These are phyloP conservation scores for Carex scoparia DNA, from an alignment of 176 grass and related monocot genomes.

Conservation along the genomic window DNA sequence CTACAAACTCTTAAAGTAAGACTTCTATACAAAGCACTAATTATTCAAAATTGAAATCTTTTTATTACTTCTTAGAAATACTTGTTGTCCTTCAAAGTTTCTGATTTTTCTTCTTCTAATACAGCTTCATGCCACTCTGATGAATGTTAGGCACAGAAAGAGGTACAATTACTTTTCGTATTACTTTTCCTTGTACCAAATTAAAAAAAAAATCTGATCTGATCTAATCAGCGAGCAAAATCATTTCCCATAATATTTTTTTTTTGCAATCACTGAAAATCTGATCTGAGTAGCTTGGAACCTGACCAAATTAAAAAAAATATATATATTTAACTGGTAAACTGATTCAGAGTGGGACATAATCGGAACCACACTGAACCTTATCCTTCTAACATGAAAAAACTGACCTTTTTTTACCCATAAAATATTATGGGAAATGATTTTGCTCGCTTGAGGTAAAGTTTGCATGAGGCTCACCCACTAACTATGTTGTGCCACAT, in stretches of 20 bases:
- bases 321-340: not conserved
- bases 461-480: not conserved
- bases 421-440: not conserved
- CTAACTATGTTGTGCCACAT: not conserved
- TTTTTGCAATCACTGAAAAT: too few relatives aligned
- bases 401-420: not conserved
- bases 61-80: not conserved
- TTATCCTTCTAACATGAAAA: not conserved
- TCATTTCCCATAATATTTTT: too few relatives aligned
- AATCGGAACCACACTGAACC: not conserved
- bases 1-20: conserved; percentile 69
- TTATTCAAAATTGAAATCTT: not conserved
- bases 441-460: not conserved
- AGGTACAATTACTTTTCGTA: conserved; percentile 34
- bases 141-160: conserved; percentile 75
- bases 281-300: not conserved
- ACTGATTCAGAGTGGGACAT: not conserved
- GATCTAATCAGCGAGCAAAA: too few relatives aligned
- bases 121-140: conserved; percentile 84
- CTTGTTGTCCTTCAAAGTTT: not conserved
- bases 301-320: not conserved
- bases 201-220: conserved; percentile 21
- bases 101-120: not conserved
- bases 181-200: not conserved
- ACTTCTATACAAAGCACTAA: not conserved